Conservation (phyloP, 2,329 filamentous ascomycete genomes). For the Aspergillus tubingensis region DNA sequence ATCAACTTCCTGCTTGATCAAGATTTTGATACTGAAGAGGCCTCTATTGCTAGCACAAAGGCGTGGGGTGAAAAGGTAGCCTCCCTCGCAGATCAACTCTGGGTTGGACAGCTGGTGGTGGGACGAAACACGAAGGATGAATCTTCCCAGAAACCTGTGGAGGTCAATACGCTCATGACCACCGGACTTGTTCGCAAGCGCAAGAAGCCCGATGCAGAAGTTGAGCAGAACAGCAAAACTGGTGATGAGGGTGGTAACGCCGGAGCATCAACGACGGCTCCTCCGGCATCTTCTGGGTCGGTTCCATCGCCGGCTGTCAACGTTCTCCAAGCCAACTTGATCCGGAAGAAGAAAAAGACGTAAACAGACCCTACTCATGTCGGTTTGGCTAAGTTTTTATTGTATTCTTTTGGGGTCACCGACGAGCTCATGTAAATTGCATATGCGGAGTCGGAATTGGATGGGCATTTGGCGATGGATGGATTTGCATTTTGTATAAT, state of each 20-base stretch:
- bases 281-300: slow-evolving; percentile 9
- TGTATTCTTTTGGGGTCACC: background rate
- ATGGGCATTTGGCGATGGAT: background rate
- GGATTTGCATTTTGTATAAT: slow-evolving; percentile 1
- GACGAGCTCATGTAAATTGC: background rate
- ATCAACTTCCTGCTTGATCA: slow-evolving; percentile 44
- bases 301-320: slow-evolving; percentile 32
- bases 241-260: background rate
- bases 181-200: slow-evolving; percentile 41
- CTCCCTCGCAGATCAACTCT: slow-evolving; percentile 38
- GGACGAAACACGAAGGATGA: slow-evolving; percentile 30
- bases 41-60: slow-evolving; percentile 43
- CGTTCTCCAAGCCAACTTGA: slow-evolving; percentile 39
- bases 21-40: slow-evolving; percentile 45
- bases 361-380: slow-evolving; percentile 9
- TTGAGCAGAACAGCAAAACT: slow-evolving; percentile 9
- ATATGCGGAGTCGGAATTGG: slow-evolving; percentile 2
- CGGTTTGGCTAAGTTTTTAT: background rate
- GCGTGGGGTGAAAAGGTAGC: slow-evolving; percentile 46
- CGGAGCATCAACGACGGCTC: slow-evolving; percentile 9
- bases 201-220: slow-evolving; percentile 33
- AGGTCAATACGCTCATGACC: slow-evolving; percentile 30
- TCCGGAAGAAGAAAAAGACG: slow-evolving; percentile 46
- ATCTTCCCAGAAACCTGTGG: slow-evolving; percentile 9
- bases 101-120: slow-evolving; percentile 38